Conservation (phyloP, 768 basidiomycete genomes). For the Rhodotorula diobovata region DNA sequence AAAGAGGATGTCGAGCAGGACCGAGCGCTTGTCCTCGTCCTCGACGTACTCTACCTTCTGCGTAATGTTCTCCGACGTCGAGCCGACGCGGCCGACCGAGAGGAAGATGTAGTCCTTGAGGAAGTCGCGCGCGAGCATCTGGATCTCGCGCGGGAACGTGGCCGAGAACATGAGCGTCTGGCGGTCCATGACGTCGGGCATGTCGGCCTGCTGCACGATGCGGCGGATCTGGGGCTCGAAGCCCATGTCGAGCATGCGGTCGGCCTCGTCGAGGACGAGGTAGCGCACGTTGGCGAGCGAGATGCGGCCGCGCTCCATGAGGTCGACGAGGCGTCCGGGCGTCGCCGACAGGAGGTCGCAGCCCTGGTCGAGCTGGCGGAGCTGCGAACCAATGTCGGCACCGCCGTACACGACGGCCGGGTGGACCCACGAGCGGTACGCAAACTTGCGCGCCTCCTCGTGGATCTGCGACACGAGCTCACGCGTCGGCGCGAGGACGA, state of each 20-base stretch:
- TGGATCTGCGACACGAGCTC: slow-evolving; percentile 99
- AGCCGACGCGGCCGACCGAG: slow-evolving; percentile 95
- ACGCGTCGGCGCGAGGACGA: slow-evolving; percentile 95
- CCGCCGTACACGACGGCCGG: slow-evolving; percentile 99
- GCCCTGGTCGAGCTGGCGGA: slow-evolving; percentile 88
- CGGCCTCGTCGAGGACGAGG: slow-evolving; percentile 97
- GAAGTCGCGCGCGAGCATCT: slow-evolving; percentile 91
- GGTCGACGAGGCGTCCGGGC: slow-evolving; percentile 93
- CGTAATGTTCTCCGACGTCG: slow-evolving; percentile 98
- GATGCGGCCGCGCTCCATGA: slow-evolving; percentile 96
- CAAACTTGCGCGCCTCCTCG: slow-evolving; percentile 97
- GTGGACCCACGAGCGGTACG: slow-evolving; percentile 98
- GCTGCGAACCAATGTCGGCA: slow-evolving; percentile 93
- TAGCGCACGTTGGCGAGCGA: slow-evolving; percentile 94
- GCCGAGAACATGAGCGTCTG: slow-evolving; percentile 99
- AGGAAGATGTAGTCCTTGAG: slow-evolving; percentile 98
- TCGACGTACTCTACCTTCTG: slow-evolving; percentile 96
- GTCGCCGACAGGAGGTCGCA: slow-evolving; percentile 96
- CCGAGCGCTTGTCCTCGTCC: slow-evolving; percentile 92
- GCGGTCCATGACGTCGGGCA: slow-evolving; percentile 85
- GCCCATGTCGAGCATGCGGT: slow-evolving; percentile 99
- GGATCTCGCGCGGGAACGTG: slow-evolving; percentile 98
- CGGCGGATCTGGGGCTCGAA: slow-evolving; percentile 99
- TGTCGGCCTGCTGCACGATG: slow-evolving; percentile 96
- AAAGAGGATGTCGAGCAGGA: slow-evolving; percentile 85